These are phyloP conservation scores for Kwoniella botswanensis DNA, from an alignment of 768 basidiomycete genomes.

Conservation along the genomic window DNA sequence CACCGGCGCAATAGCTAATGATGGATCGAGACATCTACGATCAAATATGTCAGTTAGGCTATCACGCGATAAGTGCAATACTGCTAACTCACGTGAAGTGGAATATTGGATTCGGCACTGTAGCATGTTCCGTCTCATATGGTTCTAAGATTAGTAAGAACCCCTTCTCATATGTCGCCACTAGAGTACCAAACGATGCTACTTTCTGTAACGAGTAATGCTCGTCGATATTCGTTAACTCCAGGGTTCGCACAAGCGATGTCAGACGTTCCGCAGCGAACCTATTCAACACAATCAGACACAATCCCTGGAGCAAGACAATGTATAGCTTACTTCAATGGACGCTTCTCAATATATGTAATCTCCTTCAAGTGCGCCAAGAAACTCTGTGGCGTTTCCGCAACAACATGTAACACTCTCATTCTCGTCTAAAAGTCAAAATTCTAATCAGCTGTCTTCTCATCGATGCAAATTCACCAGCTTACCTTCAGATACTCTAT, in stretches of 20 bases:
- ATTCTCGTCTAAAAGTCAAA: conserved; percentile 76
- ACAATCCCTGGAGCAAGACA: neutral
- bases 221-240: conserved; percentile 87
- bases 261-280: conserved; percentile 97
- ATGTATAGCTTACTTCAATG: conserved; percentile 70
- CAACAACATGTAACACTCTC: conserved; percentile 98
- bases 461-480: neutral
- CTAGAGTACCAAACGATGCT: conserved; percentile 91
- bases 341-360: conserved; percentile 94
- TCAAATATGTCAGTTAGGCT: conserved; percentile 25
- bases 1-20: conserved; percentile 94
- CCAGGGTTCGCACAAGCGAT: conserved; percentile 88
- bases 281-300: conserved; percentile 60
- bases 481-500: conserved; percentile 95
- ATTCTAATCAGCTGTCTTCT: conserved; percentile 2
- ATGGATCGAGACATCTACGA: conserved; percentile 90
- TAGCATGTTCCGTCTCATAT: conserved; percentile 97
- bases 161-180: conserved; percentile 97
- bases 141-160: conserved; percentile 97
- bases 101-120: conserved; percentile 97
- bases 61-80: neutral
- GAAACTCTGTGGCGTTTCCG: conserved; percentile 96
- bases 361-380: conserved; percentile 98
- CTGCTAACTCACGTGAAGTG: conserved; percentile 78
- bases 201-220: conserved; percentile 91